Evolutionary conservation across 441 rosid species (phyloP).

Genomic region (Gossypium schwendimanii): DNA sequence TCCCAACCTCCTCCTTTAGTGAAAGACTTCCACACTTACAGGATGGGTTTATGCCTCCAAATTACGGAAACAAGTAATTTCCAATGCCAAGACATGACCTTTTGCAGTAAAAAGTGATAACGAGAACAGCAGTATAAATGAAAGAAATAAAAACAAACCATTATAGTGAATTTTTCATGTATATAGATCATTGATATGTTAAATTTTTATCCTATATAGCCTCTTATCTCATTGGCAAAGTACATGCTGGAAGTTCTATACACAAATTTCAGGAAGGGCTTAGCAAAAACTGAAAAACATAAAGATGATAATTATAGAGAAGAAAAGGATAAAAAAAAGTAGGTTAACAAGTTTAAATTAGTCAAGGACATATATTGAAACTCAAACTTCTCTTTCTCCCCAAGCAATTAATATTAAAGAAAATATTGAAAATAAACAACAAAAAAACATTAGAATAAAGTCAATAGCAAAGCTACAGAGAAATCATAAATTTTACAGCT

Average conservation of each 20-base stretch:
- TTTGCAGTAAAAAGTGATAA: neutral
- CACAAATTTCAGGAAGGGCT: neutral
- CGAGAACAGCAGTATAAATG: neutral
- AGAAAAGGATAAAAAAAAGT: neutral
- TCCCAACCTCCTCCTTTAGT: neutral
- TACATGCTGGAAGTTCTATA: too few species aligned
- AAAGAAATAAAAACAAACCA: neutral
- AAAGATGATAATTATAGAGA: neutral
- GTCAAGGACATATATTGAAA: conserved; percentile 2
- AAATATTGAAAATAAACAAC: conserved; percentile 2
- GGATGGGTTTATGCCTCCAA: neutral
- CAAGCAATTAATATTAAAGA: neutral
- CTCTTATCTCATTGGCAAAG: too few species aligned
- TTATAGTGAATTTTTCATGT: too few species aligned
- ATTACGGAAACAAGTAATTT: neutral
- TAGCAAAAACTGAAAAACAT: neutral
- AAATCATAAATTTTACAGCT: neutral
- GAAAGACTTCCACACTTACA: conserved; percentile 1
- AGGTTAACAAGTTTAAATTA: neutral
- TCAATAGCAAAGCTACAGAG: conserved; percentile 2
- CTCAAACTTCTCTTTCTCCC: neutral
- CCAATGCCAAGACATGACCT: neutral
- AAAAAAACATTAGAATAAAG: conserved; percentile 7
- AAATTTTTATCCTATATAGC: too few species aligned
- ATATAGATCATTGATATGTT: too few species aligned